Base-by-base conservation (phyloP, 257 asterid genomes). In the Nicotiana attenuata region DNA sequence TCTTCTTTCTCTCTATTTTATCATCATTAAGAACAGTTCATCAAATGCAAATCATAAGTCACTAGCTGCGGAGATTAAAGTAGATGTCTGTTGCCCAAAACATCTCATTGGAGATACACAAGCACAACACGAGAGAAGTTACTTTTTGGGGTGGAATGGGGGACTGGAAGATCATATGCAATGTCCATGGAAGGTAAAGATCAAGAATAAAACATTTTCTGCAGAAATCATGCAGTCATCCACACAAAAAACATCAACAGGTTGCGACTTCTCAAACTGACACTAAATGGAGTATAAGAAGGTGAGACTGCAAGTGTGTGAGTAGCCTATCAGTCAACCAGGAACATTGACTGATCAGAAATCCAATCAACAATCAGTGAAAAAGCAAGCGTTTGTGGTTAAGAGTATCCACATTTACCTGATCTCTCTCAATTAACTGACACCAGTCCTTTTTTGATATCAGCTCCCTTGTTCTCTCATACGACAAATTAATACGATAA, bases 401-500 rank as follows among this genome's bases (percentile, higher is more conserved):
- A 24, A 50, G 63, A 73, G 59, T 28, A 65, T 65, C 78, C 52
- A 29, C 35, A 50, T 33, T 86, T 83, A 91, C 99, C 95, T 96
- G 99, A 86, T 96, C 99, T 38, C 73, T 83, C 83, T 91, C 92
- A 15, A 84, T 81, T 85, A 96, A 85, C 87, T 87, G 87, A 81
- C 93, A 80, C 99, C 99, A 96, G 77, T 92, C 91, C 83, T 82
- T 87, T 71, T 83, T 89, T 45, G 91, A 90, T 57, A 96, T 90
- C 47, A 94, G 90, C 85, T 90, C 91, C 88, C 85, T 89, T 15
- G 99, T 91, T 80, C 73, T 88, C 78, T 90, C 94, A 87, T 94
- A 93, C 17, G 99, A 80, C 86, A 96, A 82, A 87, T 90, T 94
- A 81, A 96, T 87, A 69, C 99, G 97, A 81, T 94, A 96, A 81